Base-by-base conservation (phyloP, 1,139 yeast species). In the Saccharomyces hybrid region DNA sequence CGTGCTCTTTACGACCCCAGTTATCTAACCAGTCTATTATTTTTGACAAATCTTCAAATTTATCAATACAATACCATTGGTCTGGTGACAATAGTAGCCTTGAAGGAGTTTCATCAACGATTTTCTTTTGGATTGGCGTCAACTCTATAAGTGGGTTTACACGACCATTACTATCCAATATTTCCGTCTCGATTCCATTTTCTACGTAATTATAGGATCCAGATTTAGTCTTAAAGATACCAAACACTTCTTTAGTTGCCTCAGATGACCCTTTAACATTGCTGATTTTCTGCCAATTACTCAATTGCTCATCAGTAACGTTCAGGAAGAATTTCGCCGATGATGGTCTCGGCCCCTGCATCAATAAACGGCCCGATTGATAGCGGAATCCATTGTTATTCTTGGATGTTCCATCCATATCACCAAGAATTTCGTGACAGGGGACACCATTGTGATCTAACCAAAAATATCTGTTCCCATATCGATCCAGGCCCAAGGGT, bases 401-500 rank as follows among this genome's bases (percentile, higher is more conserved):
- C 13, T 73, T 73, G 9, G 73, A 76, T 26, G 73, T 78, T 52
- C 76, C 80, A 48, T 81, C 69, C 25, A 80, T 75, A 68, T 90
- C 97, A 59, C 83, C 81, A 5, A 88, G 96, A 59, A 87, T 78
- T 64, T 89, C 96, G 47, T 81, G 42, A 34, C 42, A 34, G 6
- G 90, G 88, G 54, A 88, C 76, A 0, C 98, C 99, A 66, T 86
- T 86, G 60, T 80, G 78, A 66, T 93, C 98, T 67, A 91, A 84
- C 97, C 97, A 93, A 95, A 96, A 95, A 69, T 91, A 93, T 60
- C 93, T 77, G 71, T 93, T 95, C 68, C 76, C 89, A 58, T 81
- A 80, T 54, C 96, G 76, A 69, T 93, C 99, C 59, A 83, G 80
- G 3, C 99, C 99, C 29, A 93, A 73, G 51, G 82, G 76, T 57